A percentile compares a stretch with the other conserved stretches of the same genome.
Conservation (phyloP, 2,329 filamentous ascomycete species). For the Calonectria fujianensis region DNA sequence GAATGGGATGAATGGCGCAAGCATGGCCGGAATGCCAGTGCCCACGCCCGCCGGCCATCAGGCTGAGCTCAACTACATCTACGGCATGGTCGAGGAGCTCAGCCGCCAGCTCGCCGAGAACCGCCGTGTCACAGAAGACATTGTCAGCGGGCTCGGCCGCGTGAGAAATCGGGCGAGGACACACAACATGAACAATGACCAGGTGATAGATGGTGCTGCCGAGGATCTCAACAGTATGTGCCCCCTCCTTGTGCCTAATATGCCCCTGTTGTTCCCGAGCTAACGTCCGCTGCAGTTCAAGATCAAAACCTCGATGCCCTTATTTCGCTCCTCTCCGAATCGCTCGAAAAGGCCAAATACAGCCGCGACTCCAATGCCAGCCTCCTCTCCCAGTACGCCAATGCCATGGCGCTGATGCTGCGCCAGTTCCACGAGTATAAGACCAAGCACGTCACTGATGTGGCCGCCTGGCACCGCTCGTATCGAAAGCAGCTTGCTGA, state of each 20-base stretch:
- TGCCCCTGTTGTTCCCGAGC: slow-evolving; percentile 1
- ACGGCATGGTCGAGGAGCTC: slow-evolving; percentile 80
- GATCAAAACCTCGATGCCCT: slow-evolving; percentile 77
- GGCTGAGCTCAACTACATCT: slow-evolving; percentile 81
- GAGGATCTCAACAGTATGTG: slow-evolving; percentile 74
- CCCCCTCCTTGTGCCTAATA: background rate
- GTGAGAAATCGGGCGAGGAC: slow-evolving; percentile 75
- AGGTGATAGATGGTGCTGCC: slow-evolving; percentile 73
- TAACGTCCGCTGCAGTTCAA: slow-evolving; percentile 65
- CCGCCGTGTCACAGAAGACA: slow-evolving; percentile 76
- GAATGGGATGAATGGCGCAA: slow-evolving; percentile 71
- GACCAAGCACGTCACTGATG: slow-evolving; percentile 76
- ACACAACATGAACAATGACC: slow-evolving; percentile 73
- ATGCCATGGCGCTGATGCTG: slow-evolving; percentile 74
- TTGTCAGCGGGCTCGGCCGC: slow-evolving; percentile 77
- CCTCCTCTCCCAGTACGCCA: slow-evolving; percentile 75
- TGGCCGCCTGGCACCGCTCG: slow-evolving; percentile 78
- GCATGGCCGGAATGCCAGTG: slow-evolving; percentile 69
- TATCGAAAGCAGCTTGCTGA: slow-evolving; percentile 80
- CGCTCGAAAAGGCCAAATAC: slow-evolving; percentile 77
- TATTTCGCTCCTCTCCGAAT: slow-evolving; percentile 76
- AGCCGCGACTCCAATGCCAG: slow-evolving; percentile 77
- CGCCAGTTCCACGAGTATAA: slow-evolving; percentile 81
- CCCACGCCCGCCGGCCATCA: slow-evolving; percentile 81
- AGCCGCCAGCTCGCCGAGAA: slow-evolving; percentile 79